Evolutionary conservation across 2,329 filamentous ascomycete species (phyloP).

Genomic region (Pyrenochaeta sp.): DNA sequence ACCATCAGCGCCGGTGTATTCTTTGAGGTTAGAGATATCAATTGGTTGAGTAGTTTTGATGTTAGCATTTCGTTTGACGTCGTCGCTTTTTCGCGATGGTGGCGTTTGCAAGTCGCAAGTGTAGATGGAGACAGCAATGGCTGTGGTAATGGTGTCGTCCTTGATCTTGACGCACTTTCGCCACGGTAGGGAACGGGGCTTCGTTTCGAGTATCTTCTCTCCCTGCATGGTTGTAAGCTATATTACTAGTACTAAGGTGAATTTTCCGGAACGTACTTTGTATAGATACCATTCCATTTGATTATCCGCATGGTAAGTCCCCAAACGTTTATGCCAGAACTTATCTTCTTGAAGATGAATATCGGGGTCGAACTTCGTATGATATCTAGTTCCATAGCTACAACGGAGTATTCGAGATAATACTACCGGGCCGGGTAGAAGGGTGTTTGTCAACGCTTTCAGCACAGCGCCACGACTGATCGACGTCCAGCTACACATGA

Average conservation of each 20-base stretch:
- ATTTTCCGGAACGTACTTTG: not conserved
- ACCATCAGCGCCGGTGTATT: not conserved
- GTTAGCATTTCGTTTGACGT: not conserved
- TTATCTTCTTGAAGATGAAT: constrained; percentile 7
- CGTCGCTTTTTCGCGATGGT: not conserved
- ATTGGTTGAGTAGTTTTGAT: constrained; percentile 1
- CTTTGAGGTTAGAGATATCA: constrained; percentile 2
- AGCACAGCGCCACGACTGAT: constrained; percentile 20
- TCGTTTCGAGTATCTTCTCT: not conserved
- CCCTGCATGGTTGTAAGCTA: not conserved
- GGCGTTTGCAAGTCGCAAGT: constrained; percentile 5
- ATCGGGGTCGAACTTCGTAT: constrained; percentile 2
- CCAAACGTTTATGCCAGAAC: not conserved
- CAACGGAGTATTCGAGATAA: constrained; percentile 11
- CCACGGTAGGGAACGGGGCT: not conserved
- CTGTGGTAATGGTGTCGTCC: constrained; percentile 4
- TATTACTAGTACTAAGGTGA: not conserved
- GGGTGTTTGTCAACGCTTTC: constrained; percentile 9
- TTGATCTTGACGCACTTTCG: not conserved
- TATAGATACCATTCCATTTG: constrained; percentile 10
- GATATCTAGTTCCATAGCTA: constrained; percentile 10
- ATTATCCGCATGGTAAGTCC: not conserved
- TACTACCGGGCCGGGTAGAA: not conserved
- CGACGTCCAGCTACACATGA: constrained; percentile 12
- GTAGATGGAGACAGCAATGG: constrained; percentile 1